These are phyloP conservation scores for Smittium mucronatum DNA, from an alignment of 371 early-diverging fungal species.

Conservation along the genomic window DNA sequence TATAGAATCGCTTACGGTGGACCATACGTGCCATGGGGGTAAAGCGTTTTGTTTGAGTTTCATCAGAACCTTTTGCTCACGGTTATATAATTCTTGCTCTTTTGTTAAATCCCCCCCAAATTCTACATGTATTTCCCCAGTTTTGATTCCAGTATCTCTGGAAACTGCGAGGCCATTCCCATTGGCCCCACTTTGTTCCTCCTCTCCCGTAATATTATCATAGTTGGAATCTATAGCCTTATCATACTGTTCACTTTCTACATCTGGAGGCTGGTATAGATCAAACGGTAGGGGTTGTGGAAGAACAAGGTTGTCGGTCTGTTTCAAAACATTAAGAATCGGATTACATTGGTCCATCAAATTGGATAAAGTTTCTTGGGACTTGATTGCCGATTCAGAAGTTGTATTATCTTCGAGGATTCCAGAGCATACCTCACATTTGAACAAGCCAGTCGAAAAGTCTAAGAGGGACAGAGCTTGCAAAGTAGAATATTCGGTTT, in stretches of 20 bases:
- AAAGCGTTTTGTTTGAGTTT: conserved; percentile 64
- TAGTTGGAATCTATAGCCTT: neutral
- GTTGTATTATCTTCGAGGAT: conserved; percentile 52
- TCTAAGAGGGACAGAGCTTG: conserved; percentile 44
- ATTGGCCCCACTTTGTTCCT: neutral
- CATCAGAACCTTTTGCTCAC: conserved; percentile 53
- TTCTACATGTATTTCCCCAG: conserved; percentile 63
- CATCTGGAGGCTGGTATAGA: conserved; percentile 25
- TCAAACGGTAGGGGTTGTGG: conserved; percentile 34
- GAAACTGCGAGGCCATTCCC: conserved; percentile 49
- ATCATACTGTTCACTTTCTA: conserved; percentile 13
- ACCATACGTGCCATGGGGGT: conserved; percentile 67
- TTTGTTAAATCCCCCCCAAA: conserved; percentile 55
- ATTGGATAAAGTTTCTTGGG: conserved; percentile 31
- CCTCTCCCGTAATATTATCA: neutral
- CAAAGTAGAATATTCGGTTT: conserved; percentile 39
- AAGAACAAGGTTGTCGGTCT: conserved; percentile 48
- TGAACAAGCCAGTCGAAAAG: conserved; percentile 36
- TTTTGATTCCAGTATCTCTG: conserved; percentile 54
- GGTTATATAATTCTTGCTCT: conserved; percentile 49
- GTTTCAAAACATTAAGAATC: conserved; percentile 64
- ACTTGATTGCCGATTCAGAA: conserved; percentile 42
- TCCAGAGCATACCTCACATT: conserved; percentile 45
- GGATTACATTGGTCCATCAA: conserved; percentile 69
- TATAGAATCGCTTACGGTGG: conserved; percentile 47